These are phyloP conservation scores for Penicillium macrosclerotiorum DNA, from an alignment of 495 filamentous ascomycete genomes.

Conservation along the genomic window DNA sequence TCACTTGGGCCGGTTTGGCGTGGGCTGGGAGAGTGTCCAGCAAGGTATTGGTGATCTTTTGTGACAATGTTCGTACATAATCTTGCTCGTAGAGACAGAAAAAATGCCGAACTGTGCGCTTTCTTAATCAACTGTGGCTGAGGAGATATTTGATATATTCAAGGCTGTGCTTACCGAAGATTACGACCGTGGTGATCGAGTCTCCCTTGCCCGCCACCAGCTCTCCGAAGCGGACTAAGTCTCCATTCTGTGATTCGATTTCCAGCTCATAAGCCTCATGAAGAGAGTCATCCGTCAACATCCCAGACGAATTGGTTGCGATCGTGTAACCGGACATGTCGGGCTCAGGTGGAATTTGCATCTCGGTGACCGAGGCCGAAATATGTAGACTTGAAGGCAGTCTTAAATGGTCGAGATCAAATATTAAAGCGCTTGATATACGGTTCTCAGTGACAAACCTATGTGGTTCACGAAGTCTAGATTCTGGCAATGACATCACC, in stretches of 20 bases:
- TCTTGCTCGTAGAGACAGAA: constrained; percentile 29
- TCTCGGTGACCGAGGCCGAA: no score
- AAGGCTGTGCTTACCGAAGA: constrained; percentile 15
- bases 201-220: constrained; percentile 21
- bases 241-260: constrained; percentile 12
- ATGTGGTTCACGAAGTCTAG: neutral
- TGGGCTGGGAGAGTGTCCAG: constrained; percentile 14
- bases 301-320: neutral
- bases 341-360: neutral
- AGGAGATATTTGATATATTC: neutral
- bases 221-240: constrained; percentile 22
- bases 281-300: constrained; percentile 13
- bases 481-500: constrained; percentile 2
- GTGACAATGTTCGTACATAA: constrained; percentile 21
- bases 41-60: constrained; percentile 17
- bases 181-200: constrained; percentile 20
- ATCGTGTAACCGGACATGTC: constrained; percentile 1
- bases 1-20: constrained; percentile 21
- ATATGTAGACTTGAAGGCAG: no score
- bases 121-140: neutral
- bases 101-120: constrained; percentile 23
- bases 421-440: neutral
- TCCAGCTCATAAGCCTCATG: constrained; percentile 35
- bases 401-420: neutral
- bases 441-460: no score